Percentiles rank a stretch among this genome's conserved stretches.
Evolutionary conservation across 73 alveolate species (phyloP).

Genomic region (Tetrahymena elliotti): DNA sequence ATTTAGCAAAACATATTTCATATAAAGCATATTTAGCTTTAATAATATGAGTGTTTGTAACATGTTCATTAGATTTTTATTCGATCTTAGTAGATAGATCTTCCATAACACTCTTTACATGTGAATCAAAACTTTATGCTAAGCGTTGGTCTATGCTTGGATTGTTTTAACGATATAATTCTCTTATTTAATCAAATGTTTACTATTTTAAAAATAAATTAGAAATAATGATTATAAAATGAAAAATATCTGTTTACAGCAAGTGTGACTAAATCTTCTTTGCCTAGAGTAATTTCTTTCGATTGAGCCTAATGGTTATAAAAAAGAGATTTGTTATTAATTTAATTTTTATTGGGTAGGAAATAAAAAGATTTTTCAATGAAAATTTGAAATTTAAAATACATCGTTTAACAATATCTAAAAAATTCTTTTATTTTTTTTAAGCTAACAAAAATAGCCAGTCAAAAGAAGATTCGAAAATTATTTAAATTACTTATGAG

Average conservation of each 20-base stretch:
- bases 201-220: background rate
- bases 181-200: constrained; percentile 47
- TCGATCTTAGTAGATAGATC: constrained; percentile 35
- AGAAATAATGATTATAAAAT: background rate
- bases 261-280: constrained; percentile 54
- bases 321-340: background rate
- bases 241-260: constrained; percentile 39
- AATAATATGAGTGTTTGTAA: constrained; percentile 5
- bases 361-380: background rate
- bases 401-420: background rate
- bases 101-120: constrained; percentile 49
- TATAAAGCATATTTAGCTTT: constrained; percentile 44
- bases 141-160: constrained; percentile 56
- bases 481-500: background rate
- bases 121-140: constrained; percentile 65
- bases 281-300: constrained; percentile 21
- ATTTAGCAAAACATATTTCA: constrained; percentile 45
- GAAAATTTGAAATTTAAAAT: background rate
- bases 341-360: background rate
- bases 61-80: constrained; percentile 15
- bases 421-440: background rate
- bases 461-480: background rate
- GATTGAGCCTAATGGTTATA: background rate
- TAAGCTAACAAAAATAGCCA: background rate
- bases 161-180: constrained; percentile 25